A percentile compares a stretch with the other conserved stretches of the same genome.
phyloP scores from a whole-genome alignment of 306 rosid species.

The Cucumis hystrix region DNA sequence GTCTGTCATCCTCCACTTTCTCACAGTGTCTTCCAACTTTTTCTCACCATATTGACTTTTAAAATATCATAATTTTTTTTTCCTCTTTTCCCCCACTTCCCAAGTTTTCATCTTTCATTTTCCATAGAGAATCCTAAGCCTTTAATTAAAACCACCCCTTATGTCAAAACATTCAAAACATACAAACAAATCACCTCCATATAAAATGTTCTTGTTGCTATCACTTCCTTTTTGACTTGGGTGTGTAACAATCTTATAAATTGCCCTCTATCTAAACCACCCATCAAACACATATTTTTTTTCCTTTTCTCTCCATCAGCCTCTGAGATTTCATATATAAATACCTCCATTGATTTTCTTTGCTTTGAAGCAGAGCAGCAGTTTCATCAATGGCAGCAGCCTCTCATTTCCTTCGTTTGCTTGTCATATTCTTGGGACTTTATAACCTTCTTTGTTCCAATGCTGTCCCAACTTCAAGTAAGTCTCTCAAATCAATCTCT shows the following conservation, averaged over 20 bases:
- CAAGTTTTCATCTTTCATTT: background rate
- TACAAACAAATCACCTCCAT: background rate
- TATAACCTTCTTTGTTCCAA: slow-evolving; percentile 36
- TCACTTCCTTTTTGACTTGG: slow-evolving; percentile 4
- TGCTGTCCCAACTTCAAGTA: slow-evolving; percentile 75
- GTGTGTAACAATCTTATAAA: background rate
- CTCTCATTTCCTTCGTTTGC: slow-evolving; percentile 33
- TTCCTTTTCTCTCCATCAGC: background rate
- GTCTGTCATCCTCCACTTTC: slow-evolving; percentile 5
- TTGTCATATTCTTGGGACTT: slow-evolving; percentile 40
- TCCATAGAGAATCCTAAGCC: background rate
- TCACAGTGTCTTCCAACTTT: slow-evolving; percentile 8
- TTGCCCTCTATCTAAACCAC: background rate
- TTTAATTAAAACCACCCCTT: background rate
- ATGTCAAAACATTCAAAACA: background rate
- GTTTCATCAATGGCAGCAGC: slow-evolving; percentile 15
- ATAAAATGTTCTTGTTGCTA: background rate
- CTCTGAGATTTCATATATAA: background rate
- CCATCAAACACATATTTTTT: background rate
- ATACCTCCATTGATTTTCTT: background rate
- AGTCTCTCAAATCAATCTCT: background rate
- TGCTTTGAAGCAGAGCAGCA: background rate
- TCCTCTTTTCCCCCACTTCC: background rate
- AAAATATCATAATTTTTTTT: background rate
- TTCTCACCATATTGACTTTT: background rate